phyloP scores from a whole-genome alignment of 2,329 filamentous ascomycete species.

The Claviceps spartinae region DNA sequence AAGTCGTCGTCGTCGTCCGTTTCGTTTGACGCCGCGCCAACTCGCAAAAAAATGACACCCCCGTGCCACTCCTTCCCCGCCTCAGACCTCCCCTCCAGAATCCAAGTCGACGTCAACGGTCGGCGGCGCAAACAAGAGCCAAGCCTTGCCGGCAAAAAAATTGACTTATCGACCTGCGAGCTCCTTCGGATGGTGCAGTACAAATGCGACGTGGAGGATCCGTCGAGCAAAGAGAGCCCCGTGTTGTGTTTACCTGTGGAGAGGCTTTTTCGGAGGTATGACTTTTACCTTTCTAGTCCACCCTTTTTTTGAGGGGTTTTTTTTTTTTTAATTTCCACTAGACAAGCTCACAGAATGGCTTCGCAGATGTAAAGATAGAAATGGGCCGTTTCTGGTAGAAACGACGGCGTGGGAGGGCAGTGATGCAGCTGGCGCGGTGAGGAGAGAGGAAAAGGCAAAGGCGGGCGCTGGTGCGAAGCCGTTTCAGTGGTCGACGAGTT shows the following conservation, averaged over 20 bases:
- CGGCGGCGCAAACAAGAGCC: slow-evolving; percentile 37
- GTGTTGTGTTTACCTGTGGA: slow-evolving; percentile 44
- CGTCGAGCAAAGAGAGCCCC: slow-evolving; percentile 29
- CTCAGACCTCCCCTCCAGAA: slow-evolving; percentile 32
- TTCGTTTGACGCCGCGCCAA: too few relatives aligned
- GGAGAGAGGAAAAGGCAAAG: neutral
- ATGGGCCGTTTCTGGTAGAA: slow-evolving; percentile 45
- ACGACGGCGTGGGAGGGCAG: slow-evolving; percentile 48
- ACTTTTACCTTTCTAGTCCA: slow-evolving; percentile 2
- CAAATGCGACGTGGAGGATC: slow-evolving; percentile 40
- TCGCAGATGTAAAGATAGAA: slow-evolving; percentile 39
- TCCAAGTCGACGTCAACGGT: slow-evolving; percentile 34
- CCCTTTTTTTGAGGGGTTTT: neutral
- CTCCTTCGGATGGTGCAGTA: slow-evolving; percentile 48
- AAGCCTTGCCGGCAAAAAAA: slow-evolving; percentile 18
- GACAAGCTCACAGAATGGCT: too few relatives aligned
- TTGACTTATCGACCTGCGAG: slow-evolving; percentile 42
- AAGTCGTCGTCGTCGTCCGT: too few relatives aligned
- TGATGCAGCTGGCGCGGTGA: slow-evolving; percentile 3
- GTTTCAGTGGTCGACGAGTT: slow-evolving; percentile 22
- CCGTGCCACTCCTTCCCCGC: slow-evolving; percentile 42
- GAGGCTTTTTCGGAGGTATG: slow-evolving; percentile 47
- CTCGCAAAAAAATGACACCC: slow-evolving; percentile 35
- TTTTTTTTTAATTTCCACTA: neutral
- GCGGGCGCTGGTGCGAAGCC: slow-evolving; percentile 7